Evolutionary conservation across 257 asterid genomes (phyloP).

Genomic region (Sherardia arvensis): DNA sequence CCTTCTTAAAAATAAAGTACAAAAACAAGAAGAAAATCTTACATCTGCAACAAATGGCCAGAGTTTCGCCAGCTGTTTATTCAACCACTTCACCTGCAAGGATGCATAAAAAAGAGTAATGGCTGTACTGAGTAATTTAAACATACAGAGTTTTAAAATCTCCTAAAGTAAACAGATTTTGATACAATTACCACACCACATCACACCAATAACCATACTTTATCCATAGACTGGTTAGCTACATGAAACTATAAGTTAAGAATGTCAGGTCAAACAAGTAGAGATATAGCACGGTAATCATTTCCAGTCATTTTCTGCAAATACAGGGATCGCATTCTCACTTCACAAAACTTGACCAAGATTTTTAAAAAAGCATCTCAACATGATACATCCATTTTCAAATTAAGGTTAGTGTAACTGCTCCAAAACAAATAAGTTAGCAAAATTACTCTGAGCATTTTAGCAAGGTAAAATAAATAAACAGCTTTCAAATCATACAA

Average conservation of each 20-base stretch:
- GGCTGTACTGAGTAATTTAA: not conserved
- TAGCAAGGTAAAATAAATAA: not conserved
- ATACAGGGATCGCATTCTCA: not conserved
- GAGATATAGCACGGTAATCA: not conserved
- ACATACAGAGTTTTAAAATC: not conserved
- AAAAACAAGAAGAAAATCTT: slow-evolving; percentile 26
- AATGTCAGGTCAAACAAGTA: not conserved
- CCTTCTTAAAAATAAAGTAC: not conserved
- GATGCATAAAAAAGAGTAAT: not conserved
- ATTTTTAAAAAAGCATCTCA: not conserved
- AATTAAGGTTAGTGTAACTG: not conserved
- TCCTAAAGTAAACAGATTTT: not conserved
- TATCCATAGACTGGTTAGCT: not conserved
- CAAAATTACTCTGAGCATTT: not conserved
- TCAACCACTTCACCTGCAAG: slow-evolving; percentile 95
- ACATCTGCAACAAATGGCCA: slow-evolving; percentile 99
- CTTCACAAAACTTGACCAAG: too few species aligned
- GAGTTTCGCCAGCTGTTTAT: slow-evolving; percentile 73
- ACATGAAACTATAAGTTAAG: not conserved
- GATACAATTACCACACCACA: not conserved
- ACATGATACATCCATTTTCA: not conserved
- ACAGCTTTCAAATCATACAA: slow-evolving; percentile 1
- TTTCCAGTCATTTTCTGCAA: not conserved
- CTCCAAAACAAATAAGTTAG: not conserved
- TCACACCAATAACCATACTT: not conserved